These are phyloP conservation scores for Tetrahymena malaccensis DNA, from an alignment of 73 alveolate species.

Conservation along the genomic window DNA sequence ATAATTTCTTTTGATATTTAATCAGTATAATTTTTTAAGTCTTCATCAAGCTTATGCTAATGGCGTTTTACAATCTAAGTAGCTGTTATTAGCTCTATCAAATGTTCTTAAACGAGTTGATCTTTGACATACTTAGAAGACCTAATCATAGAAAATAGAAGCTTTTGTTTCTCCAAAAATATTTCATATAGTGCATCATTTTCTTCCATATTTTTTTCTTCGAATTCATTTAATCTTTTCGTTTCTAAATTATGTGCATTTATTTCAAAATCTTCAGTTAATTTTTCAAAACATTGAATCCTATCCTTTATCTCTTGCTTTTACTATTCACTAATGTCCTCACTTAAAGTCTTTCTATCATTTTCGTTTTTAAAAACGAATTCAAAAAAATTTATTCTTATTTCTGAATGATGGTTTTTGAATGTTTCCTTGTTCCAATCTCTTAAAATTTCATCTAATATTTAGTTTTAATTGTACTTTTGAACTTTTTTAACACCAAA, in stretches of 20 bases:
- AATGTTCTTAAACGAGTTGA: neutral
- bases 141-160: neutral
- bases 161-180: neutral
- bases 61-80: neutral
- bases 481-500: neutral
- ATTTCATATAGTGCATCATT: neutral
- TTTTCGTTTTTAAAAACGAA: neutral
- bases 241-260: neutral
- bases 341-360: neutral
- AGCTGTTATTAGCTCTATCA: neutral
- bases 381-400: neutral
- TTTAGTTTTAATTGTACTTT: neutral
- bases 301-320: neutral
- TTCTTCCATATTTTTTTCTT: neutral
- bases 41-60: neutral
- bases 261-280: neutral
- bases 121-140: neutral
- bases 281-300: neutral
- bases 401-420: neutral
- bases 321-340: neutral
- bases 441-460: neutral
- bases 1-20: neutral
- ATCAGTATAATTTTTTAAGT: neutral
- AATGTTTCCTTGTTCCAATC: neutral
- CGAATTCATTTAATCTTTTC: neutral